Base-by-base conservation (phyloP, 2,329 filamentous ascomycete species). In the Apiospora koreana region DNA sequence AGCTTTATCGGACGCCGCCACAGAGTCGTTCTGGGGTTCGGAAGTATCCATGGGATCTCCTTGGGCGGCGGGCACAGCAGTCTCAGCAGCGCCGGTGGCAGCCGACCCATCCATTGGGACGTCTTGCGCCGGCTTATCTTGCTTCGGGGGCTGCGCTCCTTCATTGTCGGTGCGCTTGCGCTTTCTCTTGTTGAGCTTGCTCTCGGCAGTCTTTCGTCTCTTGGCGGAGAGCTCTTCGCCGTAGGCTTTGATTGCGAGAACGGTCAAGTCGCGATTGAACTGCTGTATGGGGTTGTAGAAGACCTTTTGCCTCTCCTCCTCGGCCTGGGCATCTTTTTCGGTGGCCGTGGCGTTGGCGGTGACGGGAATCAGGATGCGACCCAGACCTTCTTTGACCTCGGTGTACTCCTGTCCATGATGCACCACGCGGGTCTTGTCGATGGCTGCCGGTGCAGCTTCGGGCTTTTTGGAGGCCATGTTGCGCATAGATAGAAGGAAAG, bases 271-370 rank as follows among this genome's bases (percentile, higher is more conserved):
- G 65, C 97, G 92, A 81, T 99, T 99, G 86, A 98, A 99, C 79
- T 99, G 96, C 80, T 99, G 96, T 69, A 99, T 98, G 0, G 96
- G 95, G 76, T 99, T 99, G 87, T 99, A 99, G 79, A 99, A 99
- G 69, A 99, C 97, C 76, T 95, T 92, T 75, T 91, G 88, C 48
- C 90, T 86, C 75, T 89, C 86, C 68, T 91, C 87, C 71, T 87
- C 84, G 76, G 89, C 87, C 65, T 76, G 35, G 23, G 10, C 66
- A 25, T 68, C 66, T 54, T 68, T 76, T 45, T 80, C 79, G 35
- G 75, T 76, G 18, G 74, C 72, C 28, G 81, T 79, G 8, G 82
- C 81, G 64, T 84, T 74, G 23, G 72, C 73, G 7, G 74, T 71
- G n/a, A 72, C 82, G 10, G 86, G 88, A 23, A 87, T 86, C 58